These are phyloP conservation scores for Xylariaceae sp. DNA, from an alignment of 2,329 filamentous ascomycete species.

Conservation along the genomic window DNA sequence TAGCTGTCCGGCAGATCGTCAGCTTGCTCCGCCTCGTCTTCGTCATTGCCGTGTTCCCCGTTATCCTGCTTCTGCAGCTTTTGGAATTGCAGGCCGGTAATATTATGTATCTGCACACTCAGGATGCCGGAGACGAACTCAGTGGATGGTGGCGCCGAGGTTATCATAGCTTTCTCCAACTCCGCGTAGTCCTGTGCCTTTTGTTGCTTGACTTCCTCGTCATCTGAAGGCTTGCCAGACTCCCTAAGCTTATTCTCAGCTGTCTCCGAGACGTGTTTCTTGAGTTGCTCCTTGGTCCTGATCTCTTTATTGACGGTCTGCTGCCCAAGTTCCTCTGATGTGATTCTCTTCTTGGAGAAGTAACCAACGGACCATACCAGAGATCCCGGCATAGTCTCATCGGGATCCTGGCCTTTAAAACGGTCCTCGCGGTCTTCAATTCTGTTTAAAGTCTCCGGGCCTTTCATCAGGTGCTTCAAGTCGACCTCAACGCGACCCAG, in stretches of 20 bases:
- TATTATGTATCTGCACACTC: conserved; percentile 72
- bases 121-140: conserved; percentile 68
- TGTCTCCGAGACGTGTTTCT: conserved; percentile 55
- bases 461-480: conserved; percentile 66
- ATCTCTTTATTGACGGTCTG: conserved; percentile 64
- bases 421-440: conserved; percentile 67
- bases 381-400: conserved; percentile 69
- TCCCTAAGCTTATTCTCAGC: conserved; percentile 69
- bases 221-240: conserved; percentile 58
- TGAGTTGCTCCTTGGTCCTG: conserved; percentile 59
- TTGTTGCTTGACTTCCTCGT: conserved; percentile 68
- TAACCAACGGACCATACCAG: conserved; percentile 73
- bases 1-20: conserved; percentile 71
- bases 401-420: conserved; percentile 65
- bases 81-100: conserved; percentile 67
- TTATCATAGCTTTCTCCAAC: conserved; percentile 65
- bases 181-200: conserved; percentile 67
- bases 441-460: conserved; percentile 59
- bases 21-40: conserved; percentile 61
- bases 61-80: conserved; percentile 58
- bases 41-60: conserved; percentile 46
- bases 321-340: conserved; percentile 60
- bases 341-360: conserved; percentile 67
- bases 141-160: conserved; percentile 65
- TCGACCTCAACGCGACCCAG: conserved; percentile 72